phyloP scores from a whole-genome alignment of 257 asterid species.

The Catharanthus roseus region DNA sequence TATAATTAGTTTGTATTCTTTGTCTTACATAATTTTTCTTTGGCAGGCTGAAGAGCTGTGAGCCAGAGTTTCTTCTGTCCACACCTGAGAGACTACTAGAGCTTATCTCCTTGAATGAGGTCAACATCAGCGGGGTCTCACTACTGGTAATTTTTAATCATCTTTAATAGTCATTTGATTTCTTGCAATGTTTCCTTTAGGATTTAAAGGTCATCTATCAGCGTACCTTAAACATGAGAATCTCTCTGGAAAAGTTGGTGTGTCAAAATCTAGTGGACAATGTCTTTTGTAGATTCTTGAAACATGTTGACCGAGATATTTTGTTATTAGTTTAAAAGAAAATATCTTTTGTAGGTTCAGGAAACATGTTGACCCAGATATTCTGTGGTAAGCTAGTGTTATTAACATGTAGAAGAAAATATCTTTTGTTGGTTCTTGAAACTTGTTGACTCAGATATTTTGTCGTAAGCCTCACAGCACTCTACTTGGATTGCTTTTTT shows the following conservation, averaged over 20 bases:
- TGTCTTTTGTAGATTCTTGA: background rate
- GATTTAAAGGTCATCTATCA: background rate
- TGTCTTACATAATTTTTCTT: background rate
- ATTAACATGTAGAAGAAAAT: too few species aligned
- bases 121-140: constrained; percentile 58
- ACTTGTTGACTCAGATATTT: too few species aligned
- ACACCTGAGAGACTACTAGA: constrained; percentile 73
- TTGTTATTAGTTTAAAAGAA: background rate
- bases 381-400: too few species aligned
- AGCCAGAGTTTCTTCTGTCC: constrained; percentile 76
- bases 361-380: too few species aligned
- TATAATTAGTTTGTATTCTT: constrained; percentile 13
- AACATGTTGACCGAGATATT: background rate
- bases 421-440: too few species aligned
- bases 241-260: background rate
- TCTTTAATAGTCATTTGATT: background rate
- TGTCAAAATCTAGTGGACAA: background rate
- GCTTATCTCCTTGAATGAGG: constrained; percentile 50
- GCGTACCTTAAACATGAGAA: background rate
- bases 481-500: too few species aligned
- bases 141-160: constrained; percentile 47
- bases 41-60: constrained; percentile 59
- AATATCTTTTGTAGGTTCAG: too few species aligned
- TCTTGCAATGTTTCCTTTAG: background rate
- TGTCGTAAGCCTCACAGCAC: too few species aligned